Evolutionary conservation across 495 filamentous ascomycete genomes (phyloP).

Genomic region (Patellaria atrata): DNA sequence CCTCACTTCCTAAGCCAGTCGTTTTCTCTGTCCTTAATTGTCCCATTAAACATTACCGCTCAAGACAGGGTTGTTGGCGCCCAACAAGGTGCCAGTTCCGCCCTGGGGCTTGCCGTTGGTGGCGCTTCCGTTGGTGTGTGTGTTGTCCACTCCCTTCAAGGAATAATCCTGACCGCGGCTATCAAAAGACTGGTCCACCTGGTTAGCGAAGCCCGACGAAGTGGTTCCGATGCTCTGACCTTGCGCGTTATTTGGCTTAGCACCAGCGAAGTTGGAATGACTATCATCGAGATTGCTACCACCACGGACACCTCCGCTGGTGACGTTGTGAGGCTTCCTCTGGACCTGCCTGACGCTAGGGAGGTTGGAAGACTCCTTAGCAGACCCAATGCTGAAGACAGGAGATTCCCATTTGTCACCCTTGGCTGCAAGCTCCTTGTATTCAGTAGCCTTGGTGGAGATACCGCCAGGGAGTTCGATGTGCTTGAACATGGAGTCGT

Average conservation of each 20-base stretch:
- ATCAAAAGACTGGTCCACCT: slow-evolving; percentile 30
- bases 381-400: slow-evolving; percentile 79
- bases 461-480: slow-evolving; percentile 83
- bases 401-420: slow-evolving; percentile 92
- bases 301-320: slow-evolving; percentile 3
- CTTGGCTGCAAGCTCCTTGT: slow-evolving; percentile 71
- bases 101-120: neutral
- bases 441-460: slow-evolving; percentile 87
- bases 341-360: slow-evolving; percentile 46
- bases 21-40: too few relatives aligned
- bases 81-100: slow-evolving; percentile 26
- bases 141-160: too few relatives aligned
- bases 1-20: too few relatives aligned
- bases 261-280: neutral
- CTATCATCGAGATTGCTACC: slow-evolving; percentile 1
- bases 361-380: slow-evolving; percentile 54
- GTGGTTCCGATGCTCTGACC: too few relatives aligned
- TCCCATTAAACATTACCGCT: slow-evolving; percentile 27
- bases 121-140: slow-evolving; percentile 16
- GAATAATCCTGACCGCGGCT: slow-evolving; percentile 15
- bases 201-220: slow-evolving; percentile 8
- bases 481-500: slow-evolving; percentile 81
- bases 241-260: too few relatives aligned
- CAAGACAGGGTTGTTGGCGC: slow-evolving; percentile 34
- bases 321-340: slow-evolving; percentile 42